Evolutionary conservation across 768 basidiomycete species (phyloP), one percentile per base, ranked within the genome.

Genomic region (Udeniomyces megalosporus): DNA sequence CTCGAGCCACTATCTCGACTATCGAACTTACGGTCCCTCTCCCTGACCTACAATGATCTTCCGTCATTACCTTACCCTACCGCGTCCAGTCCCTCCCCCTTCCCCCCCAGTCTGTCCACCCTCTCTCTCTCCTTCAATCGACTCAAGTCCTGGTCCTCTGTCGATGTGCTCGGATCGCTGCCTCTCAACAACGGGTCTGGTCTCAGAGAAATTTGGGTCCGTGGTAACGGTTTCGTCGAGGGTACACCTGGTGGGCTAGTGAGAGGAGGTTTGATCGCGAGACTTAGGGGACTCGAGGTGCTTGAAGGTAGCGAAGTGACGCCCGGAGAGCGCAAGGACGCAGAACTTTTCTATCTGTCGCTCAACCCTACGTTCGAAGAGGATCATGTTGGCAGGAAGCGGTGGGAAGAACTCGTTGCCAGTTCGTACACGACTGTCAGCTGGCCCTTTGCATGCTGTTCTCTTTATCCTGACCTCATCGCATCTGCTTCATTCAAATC

Each of bases 341-440:
- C 82, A 53, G 89, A 93, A 72, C 70, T 88, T 28, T 86, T 86
- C 70, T 93, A 90, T 73, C 77, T 90, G 53, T 84, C 85, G 12
- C 76, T 78, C 65, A 75, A 56, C 7, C 55, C 48, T 0, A 20
- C 2, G 1, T 63, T 63, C n/a, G 32, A 28, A 8, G 1, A 8
- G 22, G 24, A 29, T 7, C n/a, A 35, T 31, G 28, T 55, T 32
- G 60, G 60, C 14, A 42, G 45, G 15, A 53, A 52, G 11, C 35
- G 60, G 26, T 61, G 60, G 60, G 60, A 61, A 10, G 60, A 45
- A 10, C 32, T 61, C 2, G 60, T 52, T 8, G 31, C 11, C 10
- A 52, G 60, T 55, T 24, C 51, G 59, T 49, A 20, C 17, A 10
- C 52, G 7, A 49, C 8, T 24, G 12, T 2, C 31, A 8, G 7